phyloP scores from a whole-genome alignment of 73 alveolate species.

The Paramecium bursaria region DNA sequence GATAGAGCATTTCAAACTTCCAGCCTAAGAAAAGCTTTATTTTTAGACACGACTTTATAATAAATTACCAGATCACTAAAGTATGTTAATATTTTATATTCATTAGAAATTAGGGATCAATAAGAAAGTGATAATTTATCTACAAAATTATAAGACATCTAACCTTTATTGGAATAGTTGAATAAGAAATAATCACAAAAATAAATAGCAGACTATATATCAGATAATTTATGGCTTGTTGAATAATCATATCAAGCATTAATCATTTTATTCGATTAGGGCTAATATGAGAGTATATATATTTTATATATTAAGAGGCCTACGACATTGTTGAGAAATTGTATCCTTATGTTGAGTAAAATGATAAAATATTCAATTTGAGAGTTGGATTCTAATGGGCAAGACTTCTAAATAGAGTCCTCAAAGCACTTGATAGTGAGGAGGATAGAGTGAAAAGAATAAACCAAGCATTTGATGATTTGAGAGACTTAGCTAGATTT shows the following conservation, averaged over 20 bases:
- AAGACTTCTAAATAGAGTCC: slow-evolving; percentile 30
- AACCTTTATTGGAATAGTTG: no score
- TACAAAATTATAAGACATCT: no score
- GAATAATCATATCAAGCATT: slow-evolving; percentile 47
- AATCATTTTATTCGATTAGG: slow-evolving; percentile 44
- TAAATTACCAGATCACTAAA: no score
- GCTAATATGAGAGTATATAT: no score
- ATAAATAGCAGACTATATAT: not conserved
- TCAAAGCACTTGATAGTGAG: not conserved
- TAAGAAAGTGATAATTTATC: no score
- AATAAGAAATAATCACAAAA: no score
- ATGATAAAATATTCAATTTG: slow-evolving; percentile 34
- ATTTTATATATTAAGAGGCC: no score
- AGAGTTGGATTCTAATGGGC: slow-evolving; percentile 51
- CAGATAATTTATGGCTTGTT: slow-evolving; percentile 44
- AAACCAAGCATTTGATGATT: not conserved
- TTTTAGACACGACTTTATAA: no score
- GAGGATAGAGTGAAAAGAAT: not conserved
- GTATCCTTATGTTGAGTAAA: not conserved
- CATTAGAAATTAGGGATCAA: no score
- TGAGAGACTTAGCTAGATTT: not conserved
- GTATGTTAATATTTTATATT: no score
- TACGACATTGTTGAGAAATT: slow-evolving; percentile 4
- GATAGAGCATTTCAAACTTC: no score
- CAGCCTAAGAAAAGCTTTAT: no score